Base-by-base conservation (phyloP, 306 rosid species). In the Crotalaria pallida region DNA sequence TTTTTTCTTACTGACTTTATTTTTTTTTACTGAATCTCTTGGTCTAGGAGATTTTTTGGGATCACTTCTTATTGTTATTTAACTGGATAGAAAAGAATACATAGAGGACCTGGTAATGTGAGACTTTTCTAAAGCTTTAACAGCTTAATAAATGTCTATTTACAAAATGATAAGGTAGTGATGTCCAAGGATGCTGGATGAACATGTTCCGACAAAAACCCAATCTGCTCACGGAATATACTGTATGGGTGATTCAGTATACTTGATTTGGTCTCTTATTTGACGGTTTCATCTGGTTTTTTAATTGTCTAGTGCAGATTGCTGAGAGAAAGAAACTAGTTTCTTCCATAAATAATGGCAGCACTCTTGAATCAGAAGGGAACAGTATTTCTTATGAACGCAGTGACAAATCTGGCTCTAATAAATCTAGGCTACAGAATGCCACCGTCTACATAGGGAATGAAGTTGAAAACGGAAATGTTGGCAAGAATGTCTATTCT, bases 301-400 rank as follows among this genome's bases (percentile, higher is more conserved):
- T 48, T 69, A 34, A 34, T 21, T 77, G 41, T 56, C 12, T 72
- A 71, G 41, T 65, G 67, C 72, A 94, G 98, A 94, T 90, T 84
- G 84, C 94, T 33, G 96, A 91, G 73, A 87, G 95, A 83, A 88
- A 75, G 83, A 88, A 88, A 59, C 36, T 87, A 81, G 76, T 82
- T 62, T 80, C 92, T 67, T 79, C 92, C 62, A 84, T 91, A 57
- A 76, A 83, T 43, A 62, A 72, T 60, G 81, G 79, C 16, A 58
- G 48, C 77, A 51, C 48, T 73, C 34, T 58, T 41, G 82, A 76
- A 67, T 61, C 67, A 68, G 84, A 75, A 71, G 89, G 74, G 76
- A 69, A 72, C 24, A 10, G 59, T 43, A 34, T 49, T 77, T 81
- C 90, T 55, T 64, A 75, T 45, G 88, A 77, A 57, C 63, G 21